These are phyloP conservation scores for Pezicula radicicola DNA, from an alignment of 2,329 filamentous ascomycete species.

Conservation along the genomic window DNA sequence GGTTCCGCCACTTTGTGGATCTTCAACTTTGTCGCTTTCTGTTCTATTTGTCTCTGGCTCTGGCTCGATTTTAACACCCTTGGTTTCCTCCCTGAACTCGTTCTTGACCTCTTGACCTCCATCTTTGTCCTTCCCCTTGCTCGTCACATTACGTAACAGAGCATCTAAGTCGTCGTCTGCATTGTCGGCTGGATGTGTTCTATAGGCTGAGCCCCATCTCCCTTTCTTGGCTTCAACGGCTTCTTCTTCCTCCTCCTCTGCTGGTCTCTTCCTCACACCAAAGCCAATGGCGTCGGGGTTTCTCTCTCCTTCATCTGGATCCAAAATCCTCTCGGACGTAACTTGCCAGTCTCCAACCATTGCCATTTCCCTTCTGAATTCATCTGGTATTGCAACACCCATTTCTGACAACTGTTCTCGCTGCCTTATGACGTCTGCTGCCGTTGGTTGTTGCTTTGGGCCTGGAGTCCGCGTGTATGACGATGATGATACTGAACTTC, in stretches of 20 bases:
- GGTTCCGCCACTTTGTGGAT: not conserved
- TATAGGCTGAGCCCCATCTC: constrained; percentile 32
- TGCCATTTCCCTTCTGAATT: constrained; percentile 76
- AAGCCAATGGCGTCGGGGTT: constrained; percentile 40
- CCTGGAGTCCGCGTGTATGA: constrained; percentile 14
- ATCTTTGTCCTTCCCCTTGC: constrained; percentile 21
- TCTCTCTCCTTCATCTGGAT: constrained; percentile 40
- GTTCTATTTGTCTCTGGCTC: not conserved
- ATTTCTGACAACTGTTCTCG: constrained; percentile 84
- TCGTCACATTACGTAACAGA: constrained; percentile 22
- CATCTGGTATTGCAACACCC: constrained; percentile 80
- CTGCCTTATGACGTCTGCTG: constrained; percentile 75
- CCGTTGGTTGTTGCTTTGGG: constrained; percentile 34
- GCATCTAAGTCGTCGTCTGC: constrained; percentile 36
- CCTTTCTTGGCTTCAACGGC: constrained; percentile 58
- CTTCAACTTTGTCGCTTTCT: not conserved
- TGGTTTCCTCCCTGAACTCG: constrained; percentile 16
- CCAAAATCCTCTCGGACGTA: constrained; percentile 36
- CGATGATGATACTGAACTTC: constrained; percentile 20
- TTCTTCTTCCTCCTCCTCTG: constrained; percentile 58
- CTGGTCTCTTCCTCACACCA: constrained; percentile 61
- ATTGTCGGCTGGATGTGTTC: constrained; percentile 28
- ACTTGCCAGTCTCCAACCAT: constrained; percentile 87
- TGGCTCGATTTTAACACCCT: constrained; percentile 8
- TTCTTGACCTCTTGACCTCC: constrained; percentile 17